These are phyloP conservation scores for Ilyonectria mors-panacis DNA, from an alignment of 2,329 filamentous ascomycete genomes.

Conservation along the genomic window DNA sequence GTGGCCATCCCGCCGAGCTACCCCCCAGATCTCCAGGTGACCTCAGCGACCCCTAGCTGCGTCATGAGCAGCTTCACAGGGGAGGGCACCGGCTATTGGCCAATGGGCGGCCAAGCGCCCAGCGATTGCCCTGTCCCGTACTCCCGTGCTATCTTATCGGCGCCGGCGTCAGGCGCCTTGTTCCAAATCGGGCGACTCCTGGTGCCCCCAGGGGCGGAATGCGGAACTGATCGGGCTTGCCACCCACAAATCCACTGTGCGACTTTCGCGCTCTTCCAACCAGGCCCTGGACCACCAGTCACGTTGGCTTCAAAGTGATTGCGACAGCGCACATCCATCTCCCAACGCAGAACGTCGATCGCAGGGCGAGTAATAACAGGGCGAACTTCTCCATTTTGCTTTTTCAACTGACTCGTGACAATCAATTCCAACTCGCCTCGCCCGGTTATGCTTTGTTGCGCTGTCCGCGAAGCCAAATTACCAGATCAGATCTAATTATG, in stretches of 20 bases:
- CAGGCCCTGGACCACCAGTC: constrained; percentile 17
- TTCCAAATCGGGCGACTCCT: neutral
- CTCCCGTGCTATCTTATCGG: constrained; percentile 19
- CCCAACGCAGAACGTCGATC: constrained; percentile 5
- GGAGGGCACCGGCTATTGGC: constrained; percentile 23
- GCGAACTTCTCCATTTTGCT: constrained; percentile 15
- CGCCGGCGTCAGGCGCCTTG: neutral
- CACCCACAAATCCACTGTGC: constrained; percentile 5
- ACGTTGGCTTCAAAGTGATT: constrained; percentile 23
- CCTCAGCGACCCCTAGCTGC: constrained; percentile 13
- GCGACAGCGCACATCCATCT: constrained; percentile 18
- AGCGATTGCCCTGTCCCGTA: neutral
- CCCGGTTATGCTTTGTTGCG: constrained; percentile 4
- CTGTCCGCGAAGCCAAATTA: constrained; percentile 12
- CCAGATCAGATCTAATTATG: neutral
- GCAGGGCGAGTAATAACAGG: constrained; percentile 26
- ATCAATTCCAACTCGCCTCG: neutral
- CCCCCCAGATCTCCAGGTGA: constrained; percentile 15
- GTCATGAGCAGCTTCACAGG: constrained; percentile 19
- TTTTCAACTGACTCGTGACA: constrained; percentile 23
- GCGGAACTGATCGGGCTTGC: constrained; percentile 7
- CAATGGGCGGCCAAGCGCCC: constrained; percentile 17
- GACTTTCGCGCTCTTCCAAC: constrained; percentile 8
- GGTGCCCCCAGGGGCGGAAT: constrained; percentile 5
- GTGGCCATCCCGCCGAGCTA: constrained; percentile 41